Conservation (phyloP, 2,329 filamentous ascomycete genomes). For the Dryadomyces quercivorus region DNA sequence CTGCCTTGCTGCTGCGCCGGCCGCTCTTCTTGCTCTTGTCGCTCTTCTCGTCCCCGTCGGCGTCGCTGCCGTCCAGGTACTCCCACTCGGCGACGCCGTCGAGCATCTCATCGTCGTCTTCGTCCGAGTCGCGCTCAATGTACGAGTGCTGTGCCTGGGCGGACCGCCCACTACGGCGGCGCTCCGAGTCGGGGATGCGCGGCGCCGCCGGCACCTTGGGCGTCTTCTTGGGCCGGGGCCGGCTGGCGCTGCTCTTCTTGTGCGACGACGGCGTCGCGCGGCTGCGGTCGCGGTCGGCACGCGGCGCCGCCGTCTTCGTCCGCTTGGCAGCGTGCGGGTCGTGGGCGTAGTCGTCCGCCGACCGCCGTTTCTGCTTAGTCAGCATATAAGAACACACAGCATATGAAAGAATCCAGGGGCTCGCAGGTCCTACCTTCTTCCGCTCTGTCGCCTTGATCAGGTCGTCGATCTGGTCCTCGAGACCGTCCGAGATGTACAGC, state of each 20-base stretch:
- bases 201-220: constrained; percentile 6
- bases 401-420: not conserved
- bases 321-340: constrained; percentile 27
- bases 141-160: constrained; percentile 35
- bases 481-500: constrained; percentile 66
- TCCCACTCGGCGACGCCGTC: constrained; percentile 48
- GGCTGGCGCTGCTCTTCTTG: constrained; percentile 14
- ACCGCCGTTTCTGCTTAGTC: constrained; percentile 41
- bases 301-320: constrained; percentile 16
- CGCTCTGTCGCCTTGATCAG: constrained; percentile 53
- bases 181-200: constrained; percentile 28
- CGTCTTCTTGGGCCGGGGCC: constrained; percentile 2
- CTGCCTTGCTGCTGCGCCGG: not conserved
- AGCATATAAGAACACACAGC: not conserved
- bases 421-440: constrained; percentile 55
- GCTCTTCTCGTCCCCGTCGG: constrained; percentile 5
- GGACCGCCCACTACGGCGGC: constrained; percentile 42
- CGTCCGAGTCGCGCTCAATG: constrained; percentile 42
- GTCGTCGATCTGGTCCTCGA: constrained; percentile 66
- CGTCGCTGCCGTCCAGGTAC: constrained; percentile 28
- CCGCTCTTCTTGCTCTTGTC: not conserved
- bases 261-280: not conserved
- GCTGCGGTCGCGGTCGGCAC: constrained; percentile 13
- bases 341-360: constrained; percentile 31
- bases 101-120: constrained; percentile 50